Evolutionary conservation across 768 basidiomycete genomes (phyloP), one percentile per base, ranked within the genome.

Genomic region (Cystobasidium ongulense): DNA sequence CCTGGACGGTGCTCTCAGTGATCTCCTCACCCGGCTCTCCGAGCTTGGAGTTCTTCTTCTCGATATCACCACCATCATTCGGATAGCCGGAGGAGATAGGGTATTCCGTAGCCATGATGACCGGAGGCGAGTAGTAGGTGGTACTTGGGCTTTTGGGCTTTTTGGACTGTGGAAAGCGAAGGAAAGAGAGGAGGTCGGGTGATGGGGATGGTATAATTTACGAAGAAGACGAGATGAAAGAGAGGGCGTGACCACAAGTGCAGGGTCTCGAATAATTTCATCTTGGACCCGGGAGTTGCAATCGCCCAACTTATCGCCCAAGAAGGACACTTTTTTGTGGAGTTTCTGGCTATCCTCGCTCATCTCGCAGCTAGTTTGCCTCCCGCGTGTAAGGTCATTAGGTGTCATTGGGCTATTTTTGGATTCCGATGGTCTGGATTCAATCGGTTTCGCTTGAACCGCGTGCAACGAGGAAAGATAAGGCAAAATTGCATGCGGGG

Each of bases 1-100:
- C 65, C 15, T 41, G 38, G 41, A 67, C 65, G 25, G 46, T 52
- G 39, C 27, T 43, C 29, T 67, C 65, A n/a, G 65, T 46, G 65
- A 67, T 67, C 43, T 67, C 65, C 39, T 52, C 65, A 10, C 8
- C 18, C 36, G 53, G 68, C 21, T 27, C 50, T 10, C 53, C 68
- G 17, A 63, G 38, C 62, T 73, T 63, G 31, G 68, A 43, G 29
- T 13, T 3, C 25, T 54, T 59, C 50, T 71, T 71, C 18, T 59
- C 68, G 18, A 46, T 57, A n/a, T 59, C 50, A 17, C 13, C 53
- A 15, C 31, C 35, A 29, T 25, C 50, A 11, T 35, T 29, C 31
- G 63, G 46, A 36, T 64, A 64, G n/a, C 27, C 52, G 33, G 52
- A 72, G 27, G 66, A 38, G 15, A 4, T 27, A 18, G 39, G 43